phyloP scores from a whole-genome alignment of 2,329 filamentous ascomycete genomes.

The Stemphylium vesicarium region DNA sequence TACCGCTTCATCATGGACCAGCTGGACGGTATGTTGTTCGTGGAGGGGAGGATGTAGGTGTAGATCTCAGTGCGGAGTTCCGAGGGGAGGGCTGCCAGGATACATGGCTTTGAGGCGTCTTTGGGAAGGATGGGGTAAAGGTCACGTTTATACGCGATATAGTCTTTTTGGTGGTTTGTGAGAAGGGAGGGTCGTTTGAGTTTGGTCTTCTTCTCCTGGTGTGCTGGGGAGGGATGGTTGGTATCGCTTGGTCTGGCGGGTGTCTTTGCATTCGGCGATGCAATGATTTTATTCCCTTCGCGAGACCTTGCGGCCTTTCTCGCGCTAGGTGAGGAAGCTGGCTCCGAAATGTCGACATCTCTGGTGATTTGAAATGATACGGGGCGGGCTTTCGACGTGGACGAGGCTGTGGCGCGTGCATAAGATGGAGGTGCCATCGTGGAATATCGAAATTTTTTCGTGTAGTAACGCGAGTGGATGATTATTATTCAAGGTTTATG shows the following conservation, averaged over 20 bases:
- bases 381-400: constrained; percentile 11
- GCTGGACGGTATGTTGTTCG: background rate
- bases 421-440: constrained; percentile 28
- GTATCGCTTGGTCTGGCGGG: background rate
- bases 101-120: constrained; percentile 5
- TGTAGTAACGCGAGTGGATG: no score
- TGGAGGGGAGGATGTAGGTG: constrained; percentile 12
- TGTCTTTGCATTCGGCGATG: background rate
- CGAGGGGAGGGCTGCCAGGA: constrained; percentile 4
- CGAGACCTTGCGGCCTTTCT: background rate
- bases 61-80: constrained; percentile 14
- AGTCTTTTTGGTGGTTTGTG: constrained; percentile 4
- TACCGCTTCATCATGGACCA: background rate
- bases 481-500: background rate
- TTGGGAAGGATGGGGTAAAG: constrained; percentile 5
- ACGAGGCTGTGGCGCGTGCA: constrained; percentile 27
- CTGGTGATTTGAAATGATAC: background rate
- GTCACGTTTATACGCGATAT: constrained; percentile 5
- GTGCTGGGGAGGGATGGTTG: background rate
- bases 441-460: background rate
- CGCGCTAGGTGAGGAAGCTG: background rate
- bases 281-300: background rate
- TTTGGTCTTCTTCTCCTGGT: background rate
- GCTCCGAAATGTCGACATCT: background rate
- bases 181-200: constrained; percentile 13